These are phyloP conservation scores for Nannizzia gypsea DNA, from an alignment of 2,329 filamentous ascomycete species.

Conservation along the genomic window DNA sequence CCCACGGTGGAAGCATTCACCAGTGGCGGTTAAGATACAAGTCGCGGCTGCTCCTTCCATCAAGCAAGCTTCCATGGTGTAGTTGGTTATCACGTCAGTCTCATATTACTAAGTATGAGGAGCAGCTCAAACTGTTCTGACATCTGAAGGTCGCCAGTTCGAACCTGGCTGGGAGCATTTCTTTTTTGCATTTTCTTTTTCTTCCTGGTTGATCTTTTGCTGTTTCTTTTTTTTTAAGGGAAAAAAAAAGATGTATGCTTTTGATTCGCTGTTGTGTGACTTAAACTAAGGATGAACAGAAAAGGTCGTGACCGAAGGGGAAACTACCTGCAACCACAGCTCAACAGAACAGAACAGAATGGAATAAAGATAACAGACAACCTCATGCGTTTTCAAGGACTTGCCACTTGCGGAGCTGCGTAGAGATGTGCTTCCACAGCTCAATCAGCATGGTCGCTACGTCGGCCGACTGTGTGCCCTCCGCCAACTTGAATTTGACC, in stretches of 20 bases:
- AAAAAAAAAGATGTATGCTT: too few relatives aligned
- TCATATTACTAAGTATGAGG: conserved; percentile 13
- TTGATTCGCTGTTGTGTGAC: background rate
- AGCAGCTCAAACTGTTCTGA: conserved; percentile 11
- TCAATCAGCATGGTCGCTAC: conserved; percentile 26
- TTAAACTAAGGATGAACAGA: background rate
- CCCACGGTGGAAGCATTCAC: too few relatives aligned
- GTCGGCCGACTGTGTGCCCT: conserved; percentile 17
- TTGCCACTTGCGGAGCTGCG: conserved; percentile 24
- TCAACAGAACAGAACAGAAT: background rate
- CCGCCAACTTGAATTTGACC: conserved; percentile 10
- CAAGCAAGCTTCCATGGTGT: conserved; percentile 13
- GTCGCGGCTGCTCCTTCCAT: background rate
- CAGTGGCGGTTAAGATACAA: too few relatives aligned
- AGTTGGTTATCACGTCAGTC: conserved; percentile 15
- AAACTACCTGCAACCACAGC: background rate
- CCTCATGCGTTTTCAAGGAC: conserved; percentile 6
- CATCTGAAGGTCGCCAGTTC: conserved; percentile 15
- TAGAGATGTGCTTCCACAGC: conserved; percentile 27
- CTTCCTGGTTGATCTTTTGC: too few relatives aligned
- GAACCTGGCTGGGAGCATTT: conserved; percentile 14
- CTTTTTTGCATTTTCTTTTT: conserved; percentile 1
- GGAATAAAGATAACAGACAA: background rate
- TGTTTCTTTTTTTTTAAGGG: background rate
- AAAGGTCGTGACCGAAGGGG: background rate